Percentiles rank a stretch among this genome's conserved stretches.
Evolutionary conservation across 2,329 filamentous ascomycete genomes (phyloP).

Genomic region (Alternaria ethzedia): DNA sequence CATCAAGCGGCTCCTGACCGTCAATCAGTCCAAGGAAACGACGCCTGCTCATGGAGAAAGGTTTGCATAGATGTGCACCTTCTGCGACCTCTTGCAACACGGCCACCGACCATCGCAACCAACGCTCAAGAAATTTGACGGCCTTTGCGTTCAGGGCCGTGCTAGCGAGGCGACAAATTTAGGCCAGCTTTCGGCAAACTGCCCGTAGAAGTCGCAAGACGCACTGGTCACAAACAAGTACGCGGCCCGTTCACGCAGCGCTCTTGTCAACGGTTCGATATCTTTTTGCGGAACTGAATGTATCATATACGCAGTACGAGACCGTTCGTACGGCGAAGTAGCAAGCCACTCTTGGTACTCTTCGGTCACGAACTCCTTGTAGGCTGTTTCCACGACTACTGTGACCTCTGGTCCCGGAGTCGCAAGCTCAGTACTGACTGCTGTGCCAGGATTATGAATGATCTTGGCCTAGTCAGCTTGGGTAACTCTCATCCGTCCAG

Average conservation of each 20-base stretch:
- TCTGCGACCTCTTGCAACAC: neutral
- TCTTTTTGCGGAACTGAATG: conserved; percentile 28
- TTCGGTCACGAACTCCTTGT: conserved; percentile 18
- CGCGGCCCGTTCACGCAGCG: conserved; percentile 19
- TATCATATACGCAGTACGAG: conserved; percentile 33
- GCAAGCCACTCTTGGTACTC: conserved; percentile 36
- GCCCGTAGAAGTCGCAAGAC: conserved; percentile 25
- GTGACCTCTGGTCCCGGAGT: conserved; percentile 35
- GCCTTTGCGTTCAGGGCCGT: neutral
- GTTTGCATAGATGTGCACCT: neutral
- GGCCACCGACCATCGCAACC: neutral
- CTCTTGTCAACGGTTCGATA: conserved; percentile 15
- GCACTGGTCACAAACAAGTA: conserved; percentile 40
- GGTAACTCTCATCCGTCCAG: neutral
- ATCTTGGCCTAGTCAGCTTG: conserved; percentile 17
- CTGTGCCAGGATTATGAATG: conserved; percentile 41
- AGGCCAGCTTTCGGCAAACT: conserved; percentile 30
- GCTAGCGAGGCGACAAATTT: conserved; percentile 28
- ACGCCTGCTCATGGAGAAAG: neutral
- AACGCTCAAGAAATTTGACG: neutral
- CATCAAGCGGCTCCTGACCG: neutral
- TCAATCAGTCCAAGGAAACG: neutral
- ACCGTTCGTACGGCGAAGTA: conserved; percentile 28
- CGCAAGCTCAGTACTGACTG: conserved; percentile 27
- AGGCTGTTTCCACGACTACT: conserved; percentile 32